A percentile compares a stretch with the other conserved stretches of the same genome.
phyloP scores from a whole-genome alignment of 257 asterid genomes.

The Cordia subcordata region DNA sequence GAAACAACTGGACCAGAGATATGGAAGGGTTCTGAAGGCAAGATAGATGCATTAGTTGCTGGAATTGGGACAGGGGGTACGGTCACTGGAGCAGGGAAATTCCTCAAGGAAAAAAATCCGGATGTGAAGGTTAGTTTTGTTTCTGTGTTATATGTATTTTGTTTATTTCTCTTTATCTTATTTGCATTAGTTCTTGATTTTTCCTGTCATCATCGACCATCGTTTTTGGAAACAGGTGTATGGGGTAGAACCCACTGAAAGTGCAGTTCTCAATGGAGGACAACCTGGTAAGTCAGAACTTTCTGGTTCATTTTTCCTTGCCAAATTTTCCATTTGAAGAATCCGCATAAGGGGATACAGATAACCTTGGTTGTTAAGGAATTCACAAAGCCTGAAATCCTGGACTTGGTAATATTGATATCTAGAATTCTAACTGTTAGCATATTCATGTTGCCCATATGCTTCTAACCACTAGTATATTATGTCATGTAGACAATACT shows the following conservation, averaged over 20 bases:
- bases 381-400: too few relatives aligned
- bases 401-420: too few relatives aligned
- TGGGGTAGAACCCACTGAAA: constrained; percentile 48
- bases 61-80: constrained; percentile 58
- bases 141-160: background rate
- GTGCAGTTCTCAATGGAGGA: constrained; percentile 37
- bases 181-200: background rate
- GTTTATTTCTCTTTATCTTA: background rate
- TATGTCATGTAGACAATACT: too few relatives aligned
- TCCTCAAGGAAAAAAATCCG: constrained; percentile 41
- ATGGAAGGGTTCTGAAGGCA: constrained; percentile 36
- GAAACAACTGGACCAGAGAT: constrained; percentile 55
- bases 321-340: background rate
- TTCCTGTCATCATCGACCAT: background rate
- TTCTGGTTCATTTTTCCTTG: background rate
- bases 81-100: constrained; percentile 47
- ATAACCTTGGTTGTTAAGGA: background rate
- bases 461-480: too few relatives aligned
- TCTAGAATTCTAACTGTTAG: too few relatives aligned
- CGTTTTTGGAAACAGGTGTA: constrained; percentile 21
- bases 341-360: background rate
- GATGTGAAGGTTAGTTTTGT: constrained; percentile 26
- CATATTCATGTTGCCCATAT: too few relatives aligned
- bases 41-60: constrained; percentile 32
- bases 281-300: constrained; percentile 24